Percentiles rank a stretch among this genome's conserved stretches.
Conservation (phyloP, 805 yeast genomes). For the baker's yeast (Saccharomyces cerevisiae) region DNA sequence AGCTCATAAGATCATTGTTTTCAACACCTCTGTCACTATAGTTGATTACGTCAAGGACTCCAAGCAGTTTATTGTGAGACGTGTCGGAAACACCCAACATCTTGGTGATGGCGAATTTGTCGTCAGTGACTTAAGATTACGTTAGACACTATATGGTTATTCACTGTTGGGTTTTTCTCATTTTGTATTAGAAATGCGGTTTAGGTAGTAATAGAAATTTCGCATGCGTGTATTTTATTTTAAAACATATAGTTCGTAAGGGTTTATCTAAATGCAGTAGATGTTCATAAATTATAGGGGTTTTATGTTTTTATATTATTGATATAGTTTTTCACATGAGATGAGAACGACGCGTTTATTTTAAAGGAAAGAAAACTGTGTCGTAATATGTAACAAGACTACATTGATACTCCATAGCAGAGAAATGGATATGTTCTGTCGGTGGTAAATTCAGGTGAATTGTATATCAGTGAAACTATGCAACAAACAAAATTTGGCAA, state of each 20-base stretch:
- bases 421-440: not conserved
- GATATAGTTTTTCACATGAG: not conserved
- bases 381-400: not conserved
- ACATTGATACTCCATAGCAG: not conserved
- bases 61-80: conserved; percentile 37
- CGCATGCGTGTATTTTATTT: not conserved
- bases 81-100: conserved; percentile 63
- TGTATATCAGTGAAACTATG: not conserved
- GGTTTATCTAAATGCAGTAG: not conserved
- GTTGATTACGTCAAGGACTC: conserved; percentile 44
- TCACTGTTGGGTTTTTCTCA: not conserved
- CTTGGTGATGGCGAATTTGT: conserved; percentile 47
- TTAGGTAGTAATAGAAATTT: not conserved
- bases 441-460: not conserved
- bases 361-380: not conserved
- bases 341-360: not conserved
- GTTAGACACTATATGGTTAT: conserved; percentile 25
- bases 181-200: not conserved
- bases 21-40: conserved; percentile 65
- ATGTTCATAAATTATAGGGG: not conserved
- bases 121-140: conserved; percentile 41
- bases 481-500: not conserved
- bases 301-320: not conserved
- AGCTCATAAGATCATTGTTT: conserved; percentile 47
- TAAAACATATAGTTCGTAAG: not conserved